Percentiles rank a stretch among this genome's conserved stretches.
phyloP scores from a whole-genome alignment of 441 rosid genomes.

The Populus hybrid region DNA sequence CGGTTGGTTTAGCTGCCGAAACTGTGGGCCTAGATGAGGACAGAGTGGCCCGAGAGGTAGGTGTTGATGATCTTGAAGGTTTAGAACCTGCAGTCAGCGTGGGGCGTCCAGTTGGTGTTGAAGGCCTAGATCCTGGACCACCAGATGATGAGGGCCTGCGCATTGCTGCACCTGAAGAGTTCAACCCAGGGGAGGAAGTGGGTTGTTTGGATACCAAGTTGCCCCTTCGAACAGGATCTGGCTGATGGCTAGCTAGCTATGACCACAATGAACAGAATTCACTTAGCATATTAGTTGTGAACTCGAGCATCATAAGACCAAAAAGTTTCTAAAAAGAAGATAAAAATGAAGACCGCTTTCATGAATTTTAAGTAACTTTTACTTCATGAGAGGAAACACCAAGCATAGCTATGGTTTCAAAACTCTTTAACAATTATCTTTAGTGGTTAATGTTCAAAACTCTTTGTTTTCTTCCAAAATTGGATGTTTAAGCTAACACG shows the following conservation, averaged over 20 bases:
- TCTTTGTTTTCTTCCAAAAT: neutral
- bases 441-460: neutral
- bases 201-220: constrained; percentile 59
- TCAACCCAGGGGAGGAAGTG: constrained; percentile 68
- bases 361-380: neutral
- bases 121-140: constrained; percentile 88
- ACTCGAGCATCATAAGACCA: constrained; percentile 8
- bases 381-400: neutral
- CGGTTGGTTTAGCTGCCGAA: constrained; percentile 43
- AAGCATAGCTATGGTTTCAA: neutral
- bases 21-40: constrained; percentile 49
- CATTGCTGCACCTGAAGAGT: constrained; percentile 47
- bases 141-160: constrained; percentile 95
- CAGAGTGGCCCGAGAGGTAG: constrained; percentile 70
- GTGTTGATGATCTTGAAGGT: constrained; percentile 78
- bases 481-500: neutral
- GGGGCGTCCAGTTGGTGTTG: constrained; percentile 81
- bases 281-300: constrained; percentile 12
- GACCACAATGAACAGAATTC: constrained; percentile 21
- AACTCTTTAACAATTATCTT: neutral
- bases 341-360: constrained; percentile 2
- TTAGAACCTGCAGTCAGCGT: constrained; percentile 51
- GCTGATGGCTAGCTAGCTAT: constrained; percentile 69
- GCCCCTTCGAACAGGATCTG: constrained; percentile 54
- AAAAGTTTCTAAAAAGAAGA: neutral